Evolutionary conservation across 768 basidiomycete species (phyloP), one percentile per base, ranked within the genome.

Genomic region (Mycena amicta): DNA sequence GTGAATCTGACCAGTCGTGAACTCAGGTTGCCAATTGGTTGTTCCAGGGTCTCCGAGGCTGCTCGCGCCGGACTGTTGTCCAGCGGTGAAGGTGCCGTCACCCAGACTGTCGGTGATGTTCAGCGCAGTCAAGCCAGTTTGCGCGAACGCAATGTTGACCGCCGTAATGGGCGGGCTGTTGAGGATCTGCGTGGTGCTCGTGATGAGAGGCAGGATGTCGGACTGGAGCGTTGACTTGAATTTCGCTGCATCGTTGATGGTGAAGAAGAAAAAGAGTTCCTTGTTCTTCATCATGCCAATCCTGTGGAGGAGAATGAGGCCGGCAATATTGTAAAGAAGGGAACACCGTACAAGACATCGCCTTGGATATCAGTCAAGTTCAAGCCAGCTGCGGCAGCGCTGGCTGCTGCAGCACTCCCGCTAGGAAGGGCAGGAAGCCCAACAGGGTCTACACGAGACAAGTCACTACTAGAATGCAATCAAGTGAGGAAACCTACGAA

Each of bases 121-220:
- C 25, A 84, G 64, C 74, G 79, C 66, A 22, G 13, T 25, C 40
- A 85, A 75, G 15, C 82, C 84, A 18, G 68, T 67, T 25, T 80
- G 79, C 8, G 83, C 81, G 68, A 86, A 83, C 13, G 82, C 73
- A 46, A 85, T 76, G 70, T 84, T 86, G 41, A 83, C 73, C 66
- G 39, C 77, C 69, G 69, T 82, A n/a, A 25, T 29, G 43, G 65
- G 65, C 12, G 64, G 56, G 1, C 39, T 59, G 12, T 27, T 29
- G 43, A 77, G 56, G 28, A 79, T 73, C 60, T 80, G 77, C 1
- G 72, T 67, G 5, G 77, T 77, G 4, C 79, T 80, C 53, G 79
- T 83, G 67, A 86, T 74, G 18, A 73, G 66, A 4, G 82, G 77
- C 4, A 75, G 66, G 51, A 85, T 71, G 13, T 72, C 55, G 22